A percentile compares a stretch with the other conserved stretches of the same genome.
These are phyloP conservation scores for Limnanthes douglasii DNA, from an alignment of 345 rosid species.

Conservation along the genomic window DNA sequence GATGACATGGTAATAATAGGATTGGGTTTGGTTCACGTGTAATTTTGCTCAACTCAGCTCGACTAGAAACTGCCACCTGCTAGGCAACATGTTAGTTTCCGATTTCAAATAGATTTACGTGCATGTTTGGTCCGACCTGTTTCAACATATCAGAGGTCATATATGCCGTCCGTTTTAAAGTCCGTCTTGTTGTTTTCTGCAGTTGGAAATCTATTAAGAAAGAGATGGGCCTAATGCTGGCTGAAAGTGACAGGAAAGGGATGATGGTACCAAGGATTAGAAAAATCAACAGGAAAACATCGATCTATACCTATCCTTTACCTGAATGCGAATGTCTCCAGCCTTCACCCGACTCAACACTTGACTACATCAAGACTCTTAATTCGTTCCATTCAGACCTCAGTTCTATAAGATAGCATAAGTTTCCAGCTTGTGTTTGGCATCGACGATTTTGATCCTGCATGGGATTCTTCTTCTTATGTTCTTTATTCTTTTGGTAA, in stretches of 20 bases:
- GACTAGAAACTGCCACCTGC: too few relatives aligned
- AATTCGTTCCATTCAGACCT: too few relatives aligned
- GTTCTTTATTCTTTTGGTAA: too few relatives aligned
- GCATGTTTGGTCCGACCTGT: background rate
- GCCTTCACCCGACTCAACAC: conserved; percentile 26
- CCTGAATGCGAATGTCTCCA: conserved; percentile 81
- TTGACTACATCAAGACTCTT: too few relatives aligned
- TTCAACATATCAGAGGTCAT: background rate
- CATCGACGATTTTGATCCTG: too few relatives aligned
- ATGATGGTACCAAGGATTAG: conserved; percentile 63
- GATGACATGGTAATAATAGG: too few relatives aligned
- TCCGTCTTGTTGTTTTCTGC: conserved; percentile 12
- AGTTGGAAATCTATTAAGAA: conserved; percentile 68
- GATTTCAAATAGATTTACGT: background rate
- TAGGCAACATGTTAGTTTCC: too few relatives aligned
- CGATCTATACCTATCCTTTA: conserved; percentile 71
- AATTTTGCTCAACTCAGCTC: too few relatives aligned
- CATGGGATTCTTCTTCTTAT: too few relatives aligned
- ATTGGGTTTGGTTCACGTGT: too few relatives aligned
- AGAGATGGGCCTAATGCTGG: conserved; percentile 54
- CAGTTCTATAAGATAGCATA: too few relatives aligned
- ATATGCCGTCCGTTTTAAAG: background rate
- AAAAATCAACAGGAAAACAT: conserved; percentile 77
- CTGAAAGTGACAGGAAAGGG: conserved; percentile 79
- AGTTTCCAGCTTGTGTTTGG: too few relatives aligned